Evolutionary conservation across 2,329 filamentous ascomycete species (phyloP).

Genomic region (Alternaria burnsii): DNA sequence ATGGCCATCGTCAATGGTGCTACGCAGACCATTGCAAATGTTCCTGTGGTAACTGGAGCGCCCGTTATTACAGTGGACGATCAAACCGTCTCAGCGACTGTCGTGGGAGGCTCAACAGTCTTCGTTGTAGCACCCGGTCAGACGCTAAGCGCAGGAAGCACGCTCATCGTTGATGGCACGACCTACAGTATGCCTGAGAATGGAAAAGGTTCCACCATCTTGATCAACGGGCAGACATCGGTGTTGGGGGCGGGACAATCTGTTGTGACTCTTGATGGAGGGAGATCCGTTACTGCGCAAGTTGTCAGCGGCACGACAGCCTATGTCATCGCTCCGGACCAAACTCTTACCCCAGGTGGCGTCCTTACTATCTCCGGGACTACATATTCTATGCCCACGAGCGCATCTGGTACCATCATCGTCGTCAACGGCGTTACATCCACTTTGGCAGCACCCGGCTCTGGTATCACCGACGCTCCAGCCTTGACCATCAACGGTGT

Average conservation of each 20-base stretch:
- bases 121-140: slow-evolving; percentile 27
- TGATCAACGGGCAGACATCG: slow-evolving; percentile 36
- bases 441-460: slow-evolving; percentile 22
- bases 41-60: slow-evolving; percentile 19
- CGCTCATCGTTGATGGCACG: slow-evolving; percentile 36
- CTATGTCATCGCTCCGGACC: slow-evolving; percentile 32
- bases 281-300: slow-evolving; percentile 27
- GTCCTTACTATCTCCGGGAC: slow-evolving; percentile 40
- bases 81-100: slow-evolving; percentile 30
- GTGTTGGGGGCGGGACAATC: slow-evolving; percentile 4
- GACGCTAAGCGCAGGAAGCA: slow-evolving; percentile 32
- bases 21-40: slow-evolving; percentile 38
- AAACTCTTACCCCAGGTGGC: slow-evolving; percentile 41
- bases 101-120: slow-evolving; percentile 35
- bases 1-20: slow-evolving; percentile 50
- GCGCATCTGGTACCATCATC: slow-evolving; percentile 35
- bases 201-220: slow-evolving; percentile 29
- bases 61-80: slow-evolving; percentile 35
- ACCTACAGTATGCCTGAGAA: slow-evolving; percentile 35
- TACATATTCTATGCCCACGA: slow-evolving; percentile 35
- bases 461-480: slow-evolving; percentile 27
- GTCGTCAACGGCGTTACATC: slow-evolving; percentile 41
- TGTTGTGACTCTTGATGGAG: slow-evolving; percentile 26
- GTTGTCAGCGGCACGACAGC: slow-evolving; percentile 34
- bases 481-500: slow-evolving; percentile 39